These are phyloP conservation scores for Trametes villosa DNA, from an alignment of 768 basidiomycete species.

Conservation along the genomic window DNA sequence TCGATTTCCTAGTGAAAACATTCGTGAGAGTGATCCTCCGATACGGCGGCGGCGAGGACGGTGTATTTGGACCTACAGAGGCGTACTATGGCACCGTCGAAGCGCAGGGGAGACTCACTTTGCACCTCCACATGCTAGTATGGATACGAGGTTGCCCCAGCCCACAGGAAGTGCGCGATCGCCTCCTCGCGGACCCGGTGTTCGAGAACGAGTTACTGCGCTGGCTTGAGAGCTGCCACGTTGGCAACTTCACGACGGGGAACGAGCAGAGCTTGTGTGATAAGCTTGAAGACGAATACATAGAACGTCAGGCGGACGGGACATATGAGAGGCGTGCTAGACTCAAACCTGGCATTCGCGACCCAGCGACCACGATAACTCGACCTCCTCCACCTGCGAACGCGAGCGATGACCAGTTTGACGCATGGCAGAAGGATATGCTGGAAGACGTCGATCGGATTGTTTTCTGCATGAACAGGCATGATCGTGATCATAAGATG, in stretches of 20 bases:
- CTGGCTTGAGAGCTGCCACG: background rate
- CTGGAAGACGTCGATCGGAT: background rate
- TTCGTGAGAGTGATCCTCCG: background rate
- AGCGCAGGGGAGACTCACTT: slow-evolving; percentile 27
- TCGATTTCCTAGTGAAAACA: background rate
- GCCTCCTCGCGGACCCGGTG: background rate
- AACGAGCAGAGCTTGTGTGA: background rate
- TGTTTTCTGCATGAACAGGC: background rate
- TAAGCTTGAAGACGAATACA: background rate
- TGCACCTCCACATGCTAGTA: slow-evolving; percentile 25
- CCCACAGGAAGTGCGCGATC: slow-evolving; percentile 1
- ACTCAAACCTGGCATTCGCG: background rate
- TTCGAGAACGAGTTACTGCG: background rate
- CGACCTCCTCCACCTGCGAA: background rate
- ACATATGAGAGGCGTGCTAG: background rate
- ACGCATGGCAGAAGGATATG: background rate
- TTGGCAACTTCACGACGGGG: background rate
- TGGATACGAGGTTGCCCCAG: background rate
- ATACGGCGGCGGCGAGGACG: background rate
- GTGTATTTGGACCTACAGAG: slow-evolving; percentile 35
- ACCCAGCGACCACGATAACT: background rate
- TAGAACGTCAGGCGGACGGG: background rate
- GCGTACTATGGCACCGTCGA: slow-evolving; percentile 45
- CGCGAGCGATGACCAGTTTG: no score
- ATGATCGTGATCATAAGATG: background rate